A percentile compares a stretch with the other conserved stretches of the same genome.
Evolutionary conservation across 352 stramenopile species (phyloP).

Genomic region (Globisporangium yorkense): DNA sequence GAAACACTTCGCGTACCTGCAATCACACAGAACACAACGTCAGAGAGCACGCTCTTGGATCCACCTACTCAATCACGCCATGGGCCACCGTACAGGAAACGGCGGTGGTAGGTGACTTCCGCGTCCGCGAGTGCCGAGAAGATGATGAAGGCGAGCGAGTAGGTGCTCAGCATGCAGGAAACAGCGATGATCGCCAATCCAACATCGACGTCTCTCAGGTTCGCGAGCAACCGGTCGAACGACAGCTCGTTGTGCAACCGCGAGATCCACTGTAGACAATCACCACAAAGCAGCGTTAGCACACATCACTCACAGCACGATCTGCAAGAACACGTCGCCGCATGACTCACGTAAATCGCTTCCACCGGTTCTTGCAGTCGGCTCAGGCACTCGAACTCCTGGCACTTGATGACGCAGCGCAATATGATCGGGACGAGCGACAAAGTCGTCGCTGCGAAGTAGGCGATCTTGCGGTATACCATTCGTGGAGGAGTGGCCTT

Average conservation of each 20-base stretch:
- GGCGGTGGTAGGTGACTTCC: slow-evolving; percentile 82
- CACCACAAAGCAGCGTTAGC: not conserved
- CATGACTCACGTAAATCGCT: slow-evolving; percentile 20
- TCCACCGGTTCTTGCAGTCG: slow-evolving; percentile 44
- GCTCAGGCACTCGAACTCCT: slow-evolving; percentile 50
- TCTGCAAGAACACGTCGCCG: not conserved
- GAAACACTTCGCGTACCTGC: slow-evolving; percentile 86
- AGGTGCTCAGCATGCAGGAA: slow-evolving; percentile 71
- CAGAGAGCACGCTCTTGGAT: slow-evolving; percentile 3
- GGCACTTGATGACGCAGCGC: slow-evolving; percentile 48
- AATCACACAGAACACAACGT: not conserved
- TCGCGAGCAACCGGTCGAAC: slow-evolving; percentile 15
- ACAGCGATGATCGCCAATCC: slow-evolving; percentile 45
- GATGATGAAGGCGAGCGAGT: slow-evolving; percentile 65
- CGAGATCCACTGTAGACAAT: slow-evolving; percentile 23
- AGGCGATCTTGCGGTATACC: slow-evolving; percentile 68
- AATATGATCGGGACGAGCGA: slow-evolving; percentile 55
- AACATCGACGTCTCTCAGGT: slow-evolving; percentile 19
- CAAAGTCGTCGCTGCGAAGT: slow-evolving; percentile 45
- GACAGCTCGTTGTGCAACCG: slow-evolving; percentile 28
- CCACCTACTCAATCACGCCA: not conserved
- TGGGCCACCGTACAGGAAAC: slow-evolving; percentile 46
- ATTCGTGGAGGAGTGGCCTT: slow-evolving; percentile 65
- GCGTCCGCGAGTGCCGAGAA: slow-evolving; percentile 75
- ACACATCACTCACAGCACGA: no score